Percentiles rank a stretch among this genome's conserved stretches.
phyloP scores from a whole-genome alignment of 2,329 filamentous ascomycete genomes.

The Exophiala phaeomuriformis region DNA sequence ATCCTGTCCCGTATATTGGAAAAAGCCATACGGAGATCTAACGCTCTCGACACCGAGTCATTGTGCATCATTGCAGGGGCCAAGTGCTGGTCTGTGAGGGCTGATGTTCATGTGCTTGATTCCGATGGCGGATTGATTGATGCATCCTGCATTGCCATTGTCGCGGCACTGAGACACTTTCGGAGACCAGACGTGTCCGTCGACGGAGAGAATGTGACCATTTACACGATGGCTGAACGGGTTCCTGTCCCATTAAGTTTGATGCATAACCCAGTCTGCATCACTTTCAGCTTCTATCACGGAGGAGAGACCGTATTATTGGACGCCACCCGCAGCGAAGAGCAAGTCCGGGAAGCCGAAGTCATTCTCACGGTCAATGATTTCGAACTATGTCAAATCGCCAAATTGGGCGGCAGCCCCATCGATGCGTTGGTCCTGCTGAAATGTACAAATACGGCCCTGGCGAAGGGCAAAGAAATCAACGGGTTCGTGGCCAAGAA shows the following conservation, averaged over 20 bases:
- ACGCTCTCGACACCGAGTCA: conserved; percentile 89
- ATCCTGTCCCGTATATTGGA: conserved; percentile 83
- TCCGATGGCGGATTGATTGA: conserved; percentile 89
- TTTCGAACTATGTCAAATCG: conserved; percentile 83
- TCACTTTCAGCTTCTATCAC: conserved; percentile 78
- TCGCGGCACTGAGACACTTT: conserved; percentile 86
- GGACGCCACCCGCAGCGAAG: conserved; percentile 44
- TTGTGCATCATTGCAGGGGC: conserved; percentile 84
- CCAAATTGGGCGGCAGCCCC: conserved; percentile 78
- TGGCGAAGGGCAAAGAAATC: conserved; percentile 74
- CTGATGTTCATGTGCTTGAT: conserved; percentile 83
- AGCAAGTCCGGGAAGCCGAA: conserved; percentile 56
- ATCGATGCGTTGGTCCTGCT: conserved; percentile 74
- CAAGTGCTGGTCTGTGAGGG: conserved; percentile 86
- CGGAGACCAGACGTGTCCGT: conserved; percentile 82
- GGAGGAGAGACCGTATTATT: conserved; percentile 39
- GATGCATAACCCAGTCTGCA: conserved; percentile 83
- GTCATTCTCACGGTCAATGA: conserved; percentile 79
- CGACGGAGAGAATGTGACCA: conserved; percentile 72
- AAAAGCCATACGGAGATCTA: conserved; percentile 86
- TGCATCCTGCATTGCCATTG: conserved; percentile 73
- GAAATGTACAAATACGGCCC: conserved; percentile 64
- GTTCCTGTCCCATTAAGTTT: conserved; percentile 86
- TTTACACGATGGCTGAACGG: conserved; percentile 76
- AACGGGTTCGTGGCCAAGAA: conserved; percentile 64